Conservation (phyloP, 108 stramenopile species). For the Pseudonitzschia multiseries region DNA sequence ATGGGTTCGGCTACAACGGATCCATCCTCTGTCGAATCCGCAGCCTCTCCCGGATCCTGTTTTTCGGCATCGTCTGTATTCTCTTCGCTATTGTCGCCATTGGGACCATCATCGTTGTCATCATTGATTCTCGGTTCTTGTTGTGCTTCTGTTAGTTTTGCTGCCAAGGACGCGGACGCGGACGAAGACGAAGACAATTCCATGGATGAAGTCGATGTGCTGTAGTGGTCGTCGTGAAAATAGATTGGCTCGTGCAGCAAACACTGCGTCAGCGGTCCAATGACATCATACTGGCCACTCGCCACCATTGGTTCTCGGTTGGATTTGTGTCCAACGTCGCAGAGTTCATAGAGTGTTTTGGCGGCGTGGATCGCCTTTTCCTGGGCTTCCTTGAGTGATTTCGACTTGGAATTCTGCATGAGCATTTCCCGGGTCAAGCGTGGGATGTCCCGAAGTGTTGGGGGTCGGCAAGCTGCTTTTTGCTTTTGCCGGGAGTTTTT, state of each 20-base stretch:
- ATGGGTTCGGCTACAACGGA: not conserved
- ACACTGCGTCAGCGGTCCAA: conserved; percentile 34
- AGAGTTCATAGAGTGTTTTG: conserved; percentile 36
- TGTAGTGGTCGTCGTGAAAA: not conserved
- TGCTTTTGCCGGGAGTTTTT: not conserved
- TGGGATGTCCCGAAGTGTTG: conserved; percentile 34
- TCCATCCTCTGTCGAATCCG: not conserved
- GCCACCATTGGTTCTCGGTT: conserved; percentile 45
- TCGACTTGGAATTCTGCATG: not conserved
- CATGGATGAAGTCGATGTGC: not conserved
- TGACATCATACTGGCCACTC: conserved; percentile 40
- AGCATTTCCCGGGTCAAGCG: conserved; percentile 30
- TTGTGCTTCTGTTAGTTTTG: not conserved
- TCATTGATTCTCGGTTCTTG: not conserved
- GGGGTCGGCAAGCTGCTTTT: not conserved
- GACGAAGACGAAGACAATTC: not conserved
- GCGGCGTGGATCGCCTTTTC: conserved; percentile 34
- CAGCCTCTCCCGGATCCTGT: not conserved
- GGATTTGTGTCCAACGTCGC: conserved; percentile 44
- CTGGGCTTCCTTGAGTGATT: conserved; percentile 9
- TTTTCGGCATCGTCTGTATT: not conserved
- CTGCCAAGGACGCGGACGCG: not conserved
- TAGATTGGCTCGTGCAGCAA: conserved; percentile 19
- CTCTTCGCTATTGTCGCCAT: not conserved
- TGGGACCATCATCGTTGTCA: not conserved